phyloP scores from a whole-genome alignment of 768 basidiomycete species.

The Calocera cornea region DNA sequence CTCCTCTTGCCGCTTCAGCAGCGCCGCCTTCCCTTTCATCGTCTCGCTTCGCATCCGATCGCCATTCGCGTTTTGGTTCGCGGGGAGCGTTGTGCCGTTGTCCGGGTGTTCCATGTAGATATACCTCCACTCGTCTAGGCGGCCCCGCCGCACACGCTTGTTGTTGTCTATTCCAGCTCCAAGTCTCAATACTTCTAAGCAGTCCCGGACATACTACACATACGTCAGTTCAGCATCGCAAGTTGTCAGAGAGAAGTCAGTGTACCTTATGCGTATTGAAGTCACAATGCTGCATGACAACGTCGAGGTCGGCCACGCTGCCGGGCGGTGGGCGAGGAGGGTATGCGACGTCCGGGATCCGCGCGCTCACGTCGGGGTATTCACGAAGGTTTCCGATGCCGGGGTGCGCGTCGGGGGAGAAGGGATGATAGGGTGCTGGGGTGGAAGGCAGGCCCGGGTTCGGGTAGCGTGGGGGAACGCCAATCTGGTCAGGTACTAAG shows the following conservation, averaged over 20 bases:
- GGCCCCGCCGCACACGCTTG: constrained; percentile 56
- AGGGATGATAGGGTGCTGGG: constrained; percentile 16
- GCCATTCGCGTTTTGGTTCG: background rate
- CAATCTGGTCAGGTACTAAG: constrained; percentile 58
- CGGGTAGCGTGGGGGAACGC: constrained; percentile 38
- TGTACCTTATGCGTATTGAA: constrained; percentile 64
- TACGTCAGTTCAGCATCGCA: constrained; percentile 7
- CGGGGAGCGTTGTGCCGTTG: constrained; percentile 19
- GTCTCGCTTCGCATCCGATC: background rate
- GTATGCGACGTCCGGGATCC: constrained; percentile 55
- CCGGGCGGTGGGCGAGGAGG: constrained; percentile 78
- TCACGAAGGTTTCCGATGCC: constrained; percentile 67
- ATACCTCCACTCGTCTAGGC: constrained; percentile 74
- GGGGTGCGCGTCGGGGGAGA: constrained; percentile 30
- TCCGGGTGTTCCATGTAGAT: constrained; percentile 58
- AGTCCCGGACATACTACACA: constrained; percentile 85
- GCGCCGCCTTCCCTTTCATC: background rate
- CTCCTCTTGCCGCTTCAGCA: background rate
- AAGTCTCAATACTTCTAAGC: constrained; percentile 83
- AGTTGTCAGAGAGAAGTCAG: background rate
- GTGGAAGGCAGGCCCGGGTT: constrained; percentile 64
- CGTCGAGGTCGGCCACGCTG: constrained; percentile 77
- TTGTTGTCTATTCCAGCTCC: constrained; percentile 81
- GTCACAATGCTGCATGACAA: constrained; percentile 86
- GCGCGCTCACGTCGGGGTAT: constrained; percentile 57